Conservation (phyloP, 2,329 filamentous ascomycete genomes). For the Emmonsiellopsis sp. region DNA sequence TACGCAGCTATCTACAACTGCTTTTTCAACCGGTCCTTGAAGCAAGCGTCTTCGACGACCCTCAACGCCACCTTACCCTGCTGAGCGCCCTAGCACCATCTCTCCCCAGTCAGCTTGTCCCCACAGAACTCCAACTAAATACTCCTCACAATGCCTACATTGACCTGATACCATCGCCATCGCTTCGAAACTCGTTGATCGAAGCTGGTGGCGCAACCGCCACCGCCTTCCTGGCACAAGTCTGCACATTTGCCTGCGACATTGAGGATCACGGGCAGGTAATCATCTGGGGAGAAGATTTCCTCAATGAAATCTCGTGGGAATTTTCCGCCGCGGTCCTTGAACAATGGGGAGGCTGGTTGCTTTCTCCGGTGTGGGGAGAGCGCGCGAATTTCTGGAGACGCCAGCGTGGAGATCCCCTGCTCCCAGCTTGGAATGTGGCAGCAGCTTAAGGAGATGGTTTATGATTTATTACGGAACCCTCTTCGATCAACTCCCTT, state of each 20-base stretch:
- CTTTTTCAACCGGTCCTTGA: no score
- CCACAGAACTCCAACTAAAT: constrained; percentile 30
- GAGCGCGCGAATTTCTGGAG: constrained; percentile 36
- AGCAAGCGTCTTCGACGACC: constrained; percentile 9
- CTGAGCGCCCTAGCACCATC: constrained; percentile 21
- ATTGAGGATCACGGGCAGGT: constrained; percentile 31
- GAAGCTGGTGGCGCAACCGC: constrained; percentile 26
- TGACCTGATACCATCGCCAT: constrained; percentile 34
- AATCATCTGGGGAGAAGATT: constrained; percentile 37
- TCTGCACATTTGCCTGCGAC: constrained; percentile 27
- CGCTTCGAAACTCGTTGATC: constrained; percentile 31
- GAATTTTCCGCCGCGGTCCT: constrained; percentile 33
- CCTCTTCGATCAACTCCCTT: no score
- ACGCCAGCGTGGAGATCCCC: constrained; percentile 26
- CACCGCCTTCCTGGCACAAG: constrained; percentile 29
- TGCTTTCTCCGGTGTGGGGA: constrained; percentile 30
- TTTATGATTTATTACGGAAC: no score
- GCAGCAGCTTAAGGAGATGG: no score
- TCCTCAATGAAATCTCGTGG: constrained; percentile 35
- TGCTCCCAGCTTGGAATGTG: constrained; percentile 15
- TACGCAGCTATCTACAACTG: no score
- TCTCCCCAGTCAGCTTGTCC: constrained; percentile 27
- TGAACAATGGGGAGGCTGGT: constrained; percentile 32
- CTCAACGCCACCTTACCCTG: constrained; percentile 26
- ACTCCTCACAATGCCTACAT: constrained; percentile 35